A percentile compares a stretch with the other conserved stretches of the same genome.
phyloP scores from a whole-genome alignment of 2,329 filamentous ascomycete genomes.

The Colletotrichum caudatum region DNA sequence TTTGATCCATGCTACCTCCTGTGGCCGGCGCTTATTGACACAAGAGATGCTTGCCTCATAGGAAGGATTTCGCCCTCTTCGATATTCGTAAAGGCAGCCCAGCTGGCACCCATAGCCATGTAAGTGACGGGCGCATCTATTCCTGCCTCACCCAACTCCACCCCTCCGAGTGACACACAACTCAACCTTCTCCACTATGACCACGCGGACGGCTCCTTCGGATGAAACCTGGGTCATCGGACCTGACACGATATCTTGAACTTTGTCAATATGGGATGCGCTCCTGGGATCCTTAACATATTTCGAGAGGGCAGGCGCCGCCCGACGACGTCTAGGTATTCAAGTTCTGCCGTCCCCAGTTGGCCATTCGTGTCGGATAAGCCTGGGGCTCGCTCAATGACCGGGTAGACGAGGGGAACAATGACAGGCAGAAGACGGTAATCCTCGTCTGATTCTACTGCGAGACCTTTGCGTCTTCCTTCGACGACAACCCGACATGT shows the following conservation, averaged over 20 bases:
- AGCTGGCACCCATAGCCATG: background rate
- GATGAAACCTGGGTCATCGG: slow-evolving; percentile 27
- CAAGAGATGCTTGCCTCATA: background rate
- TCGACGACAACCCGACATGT: background rate
- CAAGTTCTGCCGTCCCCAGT: slow-evolving; percentile 3
- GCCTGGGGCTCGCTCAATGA: background rate
- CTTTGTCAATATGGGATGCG: slow-evolving; percentile 11
- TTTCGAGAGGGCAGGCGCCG: slow-evolving; percentile 3
- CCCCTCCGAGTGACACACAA: slow-evolving; percentile 25
- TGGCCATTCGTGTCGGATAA: background rate
- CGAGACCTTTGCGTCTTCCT: slow-evolving; percentile 19
- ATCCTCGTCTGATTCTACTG: slow-evolving; percentile 17
- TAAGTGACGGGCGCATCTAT: background rate
- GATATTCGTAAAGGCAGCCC: no score
- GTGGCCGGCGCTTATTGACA: background rate
- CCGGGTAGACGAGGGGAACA: background rate
- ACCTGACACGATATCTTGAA: slow-evolving; percentile 28
- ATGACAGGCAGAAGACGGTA: slow-evolving; percentile 1
- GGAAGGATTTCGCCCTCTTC: background rate
- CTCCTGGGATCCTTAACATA: background rate
- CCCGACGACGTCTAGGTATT: background rate
- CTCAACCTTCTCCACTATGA: background rate
- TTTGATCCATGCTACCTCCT: background rate
- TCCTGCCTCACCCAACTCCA: background rate
- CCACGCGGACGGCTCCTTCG: slow-evolving; percentile 1